Evolutionary conservation across 2,329 filamentous ascomycete genomes (phyloP), one percentile per base, ranked within the genome.

Genomic region (Penicillium brasilianum): DNA sequence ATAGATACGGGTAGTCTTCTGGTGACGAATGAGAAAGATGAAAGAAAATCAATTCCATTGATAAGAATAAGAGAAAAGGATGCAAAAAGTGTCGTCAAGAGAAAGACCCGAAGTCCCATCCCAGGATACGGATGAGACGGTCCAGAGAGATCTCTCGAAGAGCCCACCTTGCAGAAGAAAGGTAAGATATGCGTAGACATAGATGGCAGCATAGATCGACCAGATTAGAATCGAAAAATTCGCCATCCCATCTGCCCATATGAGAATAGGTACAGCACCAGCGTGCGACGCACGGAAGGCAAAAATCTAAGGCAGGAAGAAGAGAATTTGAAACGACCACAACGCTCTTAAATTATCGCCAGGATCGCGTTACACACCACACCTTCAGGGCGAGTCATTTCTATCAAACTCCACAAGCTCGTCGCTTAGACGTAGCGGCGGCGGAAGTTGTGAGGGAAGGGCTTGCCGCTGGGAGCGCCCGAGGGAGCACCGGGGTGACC

Each of bases 251-350:
- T 34, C 48, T 2, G 20, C 30, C 28, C 28, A 50, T 28, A 50
- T 14, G 13, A 41, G 58, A 63, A 66, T 67, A 66, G 66, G 66
- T 69, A 72, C 70, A 73, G 57, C 53, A 64, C 70, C 69, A 67
- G 71, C 66, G 65, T 62, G 65, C 58, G 48, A 37, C 36, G 63
- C 61, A 60, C 63, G 44, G 63, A 64, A 62, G 69, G 52, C 53
- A 59, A 55, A 67, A 55, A 67, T 60, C 62, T 56, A 46, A 58
- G 55, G 59, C 43, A 48, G n/a, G 32, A 16, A 37, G n/a, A 52
- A 53, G 7, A 37, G 22, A 20, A 6, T 50, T 34, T 2, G 9
- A n/a, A 8, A 34, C 8, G 20, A 34, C 36, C 34, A 30, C 34
- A 37, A 62, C 52, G 55, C 54, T 61, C 52, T 65, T 58, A 54